Evolutionary conservation across 140 eudicot species (phyloP), one percentile per base, ranked within the genome.

Genomic region (Cichorium intybus): DNA sequence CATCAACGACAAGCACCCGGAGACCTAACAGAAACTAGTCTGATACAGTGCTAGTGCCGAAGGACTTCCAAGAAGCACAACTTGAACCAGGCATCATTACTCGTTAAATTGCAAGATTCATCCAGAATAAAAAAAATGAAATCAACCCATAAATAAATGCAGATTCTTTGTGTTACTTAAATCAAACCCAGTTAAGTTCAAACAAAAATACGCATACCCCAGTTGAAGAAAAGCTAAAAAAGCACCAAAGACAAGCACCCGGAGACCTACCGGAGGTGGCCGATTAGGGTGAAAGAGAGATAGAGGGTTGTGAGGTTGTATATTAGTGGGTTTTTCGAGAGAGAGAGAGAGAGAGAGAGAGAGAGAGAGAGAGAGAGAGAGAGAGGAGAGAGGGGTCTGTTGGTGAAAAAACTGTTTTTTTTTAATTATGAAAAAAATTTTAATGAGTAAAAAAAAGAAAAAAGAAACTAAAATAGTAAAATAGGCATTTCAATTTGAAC

Each of bases 1-100:
- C 99, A 51, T 93, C 99, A 15, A 93, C 99, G 33, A 88, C 97
- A 41, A 93, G 95, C 6, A 93, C 97, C 60, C 99, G 82, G 59
- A 93, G 85, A 61, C 99, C 99, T 12, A 79, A 87, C 73, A 97
- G 99, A 77, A 93, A 93, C 70, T 68, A 86, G 69, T 79, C 91
- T 39, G 85, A 55, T 26, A 69, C 77, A 12, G 28, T 82, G 20
- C 23, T 63, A 34, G 23, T 45, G 53, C 71, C 86, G 37, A 60
- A 62, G 71, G 89, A 11, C 71, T 82, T 91, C 95, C 85, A 60
- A 6, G 91, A 65, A 69, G 60, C 79, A 54, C 61, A 58, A 64
- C 67, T 88, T 10, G 97, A 88, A 61, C 77, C 70, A 41, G 77
- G 68, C 52, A 81, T 75, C 74, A 70, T 63, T 24, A 79, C 55